phyloP scores from a whole-genome alignment of 495 filamentous ascomycete species.

The Penicillium taxi region DNA sequence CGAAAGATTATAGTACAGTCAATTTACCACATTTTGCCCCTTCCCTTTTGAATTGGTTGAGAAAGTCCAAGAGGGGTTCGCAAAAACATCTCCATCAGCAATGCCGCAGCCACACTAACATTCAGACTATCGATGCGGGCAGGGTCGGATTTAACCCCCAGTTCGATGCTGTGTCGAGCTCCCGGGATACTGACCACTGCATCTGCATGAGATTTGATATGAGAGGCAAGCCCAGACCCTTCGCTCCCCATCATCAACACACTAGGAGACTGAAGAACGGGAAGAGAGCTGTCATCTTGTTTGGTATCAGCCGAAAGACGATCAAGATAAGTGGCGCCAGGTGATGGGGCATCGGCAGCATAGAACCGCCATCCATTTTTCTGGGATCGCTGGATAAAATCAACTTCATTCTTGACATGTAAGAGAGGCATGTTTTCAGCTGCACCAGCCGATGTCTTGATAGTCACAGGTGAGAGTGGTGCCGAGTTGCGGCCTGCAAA shows the following conservation, averaged over 20 bases:
- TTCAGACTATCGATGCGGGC: slow-evolving; percentile 68
- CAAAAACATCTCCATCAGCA: slow-evolving; percentile 62
- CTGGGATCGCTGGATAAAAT: slow-evolving; percentile 60
- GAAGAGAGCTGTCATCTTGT: slow-evolving; percentile 15
- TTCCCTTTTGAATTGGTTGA: slow-evolving; percentile 14
- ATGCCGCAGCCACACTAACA: slow-evolving; percentile 73
- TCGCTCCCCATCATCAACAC: slow-evolving; percentile 80
- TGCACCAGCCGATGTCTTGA: slow-evolving; percentile 83
- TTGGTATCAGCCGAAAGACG: slow-evolving; percentile 4
- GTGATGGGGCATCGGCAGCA: slow-evolving; percentile 57
- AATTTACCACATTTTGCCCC: slow-evolving; percentile 16
- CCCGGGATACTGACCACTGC: slow-evolving; percentile 48
- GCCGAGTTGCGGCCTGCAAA: slow-evolving; percentile 62
- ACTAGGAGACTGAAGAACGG: slow-evolving; percentile 53
- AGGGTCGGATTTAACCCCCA: slow-evolving; percentile 32
- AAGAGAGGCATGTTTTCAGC: slow-evolving; percentile 70
- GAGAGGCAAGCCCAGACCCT: slow-evolving; percentile 58
- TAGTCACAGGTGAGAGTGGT: slow-evolving; percentile 60
- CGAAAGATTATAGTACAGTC: slow-evolving; percentile 8
- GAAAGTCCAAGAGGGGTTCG: slow-evolving; percentile 32
- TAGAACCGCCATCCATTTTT: slow-evolving; percentile 75
- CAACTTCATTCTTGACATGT: slow-evolving; percentile 50
- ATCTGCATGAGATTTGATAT: slow-evolving; percentile 57
- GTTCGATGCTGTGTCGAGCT: slow-evolving; percentile 23
- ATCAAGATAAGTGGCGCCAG: slow-evolving; percentile 22